phyloP scores from a whole-genome alignment of 176 grass and related monocot genomes.

The Oryza punctata region DNA sequence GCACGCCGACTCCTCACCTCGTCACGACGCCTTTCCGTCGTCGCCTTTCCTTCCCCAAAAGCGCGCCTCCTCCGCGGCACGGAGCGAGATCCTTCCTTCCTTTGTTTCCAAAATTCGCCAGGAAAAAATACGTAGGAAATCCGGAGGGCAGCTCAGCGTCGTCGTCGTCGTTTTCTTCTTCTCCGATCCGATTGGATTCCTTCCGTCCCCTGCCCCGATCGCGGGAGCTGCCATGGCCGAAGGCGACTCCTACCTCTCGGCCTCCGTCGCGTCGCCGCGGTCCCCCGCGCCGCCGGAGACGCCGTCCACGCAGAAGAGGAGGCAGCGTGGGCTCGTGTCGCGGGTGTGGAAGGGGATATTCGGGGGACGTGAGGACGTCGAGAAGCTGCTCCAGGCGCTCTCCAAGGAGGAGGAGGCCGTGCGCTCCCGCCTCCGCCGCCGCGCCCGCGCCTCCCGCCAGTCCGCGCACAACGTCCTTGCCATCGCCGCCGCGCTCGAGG shows the following conservation, averaged over 20 bases:
- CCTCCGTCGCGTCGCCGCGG: slow-evolving; percentile 30
- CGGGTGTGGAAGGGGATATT: slow-evolving; percentile 85
- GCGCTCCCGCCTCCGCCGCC: slow-evolving; percentile 60
- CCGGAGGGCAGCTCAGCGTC: neutral
- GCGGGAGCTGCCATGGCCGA: slow-evolving; percentile 46
- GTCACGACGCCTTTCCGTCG: slow-evolving; percentile 10
- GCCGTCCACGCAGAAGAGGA: slow-evolving; percentile 34
- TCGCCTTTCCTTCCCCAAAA: neutral
- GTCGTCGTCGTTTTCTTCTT: neutral
- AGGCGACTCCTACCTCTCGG: slow-evolving; percentile 32
- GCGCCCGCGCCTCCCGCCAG: slow-evolving; percentile 63
- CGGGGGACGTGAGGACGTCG: slow-evolving; percentile 64
- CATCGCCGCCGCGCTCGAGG: slow-evolving; percentile 75
- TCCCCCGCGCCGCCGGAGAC: slow-evolving; percentile 19
- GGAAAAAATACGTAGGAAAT: neutral
- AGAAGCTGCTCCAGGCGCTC: slow-evolving; percentile 83
- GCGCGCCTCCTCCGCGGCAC: no score
- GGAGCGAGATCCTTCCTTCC: slow-evolving; percentile 25
- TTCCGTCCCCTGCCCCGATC: neutral
- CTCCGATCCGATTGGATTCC: neutral
- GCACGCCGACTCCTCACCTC: neutral
- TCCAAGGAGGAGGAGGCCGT: slow-evolving; percentile 82
- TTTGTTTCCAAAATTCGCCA: neutral
- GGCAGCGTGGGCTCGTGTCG: slow-evolving; percentile 59
- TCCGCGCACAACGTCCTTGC: slow-evolving; percentile 67